phyloP scores from a whole-genome alignment of 345 rosid species.

The Eucalyptus viminalis region DNA sequence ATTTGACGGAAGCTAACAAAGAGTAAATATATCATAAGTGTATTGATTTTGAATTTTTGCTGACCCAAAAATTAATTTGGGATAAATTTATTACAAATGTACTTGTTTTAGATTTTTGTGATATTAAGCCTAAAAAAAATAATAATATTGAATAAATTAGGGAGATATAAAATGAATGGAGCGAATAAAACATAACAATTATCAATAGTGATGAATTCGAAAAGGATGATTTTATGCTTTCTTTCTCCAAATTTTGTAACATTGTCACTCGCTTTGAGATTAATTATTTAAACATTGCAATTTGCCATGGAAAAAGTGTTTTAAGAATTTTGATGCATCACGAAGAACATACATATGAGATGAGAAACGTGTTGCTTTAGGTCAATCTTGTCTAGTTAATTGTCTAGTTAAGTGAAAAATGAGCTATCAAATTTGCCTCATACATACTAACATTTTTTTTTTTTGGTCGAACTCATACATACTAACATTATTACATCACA shows the following conservation, averaged over 20 bases:
- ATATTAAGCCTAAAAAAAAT: not conserved
- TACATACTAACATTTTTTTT: not conserved
- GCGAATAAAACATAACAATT: not conserved
- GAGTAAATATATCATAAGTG: too few species aligned
- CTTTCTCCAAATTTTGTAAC: not conserved
- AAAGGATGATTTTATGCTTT: not conserved
- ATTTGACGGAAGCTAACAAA: too few species aligned
- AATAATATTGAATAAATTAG: not conserved
- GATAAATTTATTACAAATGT: too few species aligned
- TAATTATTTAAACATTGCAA: not conserved
- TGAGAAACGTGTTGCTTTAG: not conserved
- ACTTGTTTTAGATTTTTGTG: too few species aligned
- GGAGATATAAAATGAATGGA: not conserved
- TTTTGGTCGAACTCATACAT: too few species aligned
- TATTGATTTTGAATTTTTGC: too few species aligned
- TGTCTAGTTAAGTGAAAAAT: not conserved
- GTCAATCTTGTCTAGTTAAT: not conserved
- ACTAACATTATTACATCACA: not conserved
- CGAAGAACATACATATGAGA: fast-evolving
- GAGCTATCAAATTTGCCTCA: not conserved
- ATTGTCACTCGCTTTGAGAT: not conserved
- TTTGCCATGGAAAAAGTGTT: not conserved
- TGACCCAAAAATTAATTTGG: too few species aligned
- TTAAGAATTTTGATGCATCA: not conserved
- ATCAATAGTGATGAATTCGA: not conserved